Base-by-base conservation (phyloP, 2,329 filamentous ascomycete genomes). In the Fusarium camptoceras region DNA sequence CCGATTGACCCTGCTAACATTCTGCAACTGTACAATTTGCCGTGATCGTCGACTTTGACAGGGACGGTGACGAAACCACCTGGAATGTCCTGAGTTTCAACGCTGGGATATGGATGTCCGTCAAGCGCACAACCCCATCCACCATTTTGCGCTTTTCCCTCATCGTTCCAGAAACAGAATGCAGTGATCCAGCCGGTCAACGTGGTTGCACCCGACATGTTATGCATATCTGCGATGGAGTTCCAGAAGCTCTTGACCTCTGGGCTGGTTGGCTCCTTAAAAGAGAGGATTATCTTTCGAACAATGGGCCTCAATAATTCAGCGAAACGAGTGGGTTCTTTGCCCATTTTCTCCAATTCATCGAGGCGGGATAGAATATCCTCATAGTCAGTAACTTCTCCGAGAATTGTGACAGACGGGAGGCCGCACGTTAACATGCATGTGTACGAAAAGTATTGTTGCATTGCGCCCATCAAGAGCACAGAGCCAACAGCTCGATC, bases 341-440 rank as follows among this genome's bases (percentile, higher is more conserved):
- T 12, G 1, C 49, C 49, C 56, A 59, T 55, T 1, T 44, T 39
- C 16, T 59, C 49, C 1, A 59, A 30, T 11, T n/a, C 28, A 6
- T 59, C 56, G 1, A 59, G 27, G 9, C 56, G 41, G 0, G 7
- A 24, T 16, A 59, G 15, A n/a, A 59, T 59, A 1, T 59, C n/a
- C 0, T 59, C 24, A 10, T 59, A 55, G 24, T 59, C 56, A 28
- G 11, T 20, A 2, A 28, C n/a, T 24, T 55, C 28, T 20, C 56
- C 56, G 4, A 55, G 56, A 3, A 59, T 49, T 18, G 49, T 59
- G 1, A 55, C 28, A 3, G 39, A 59, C 0, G 56, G 56, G n/a
- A 59, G 8, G 0, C 16, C 56, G 6, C 56, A 59, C 0, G 0
- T 0, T 1, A 34, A 0, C 0, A 0, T 2, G 0, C 25, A 28